Evolutionary conservation across 345 rosid species (phyloP).

Genomic region (Linum usitatissimum): DNA sequence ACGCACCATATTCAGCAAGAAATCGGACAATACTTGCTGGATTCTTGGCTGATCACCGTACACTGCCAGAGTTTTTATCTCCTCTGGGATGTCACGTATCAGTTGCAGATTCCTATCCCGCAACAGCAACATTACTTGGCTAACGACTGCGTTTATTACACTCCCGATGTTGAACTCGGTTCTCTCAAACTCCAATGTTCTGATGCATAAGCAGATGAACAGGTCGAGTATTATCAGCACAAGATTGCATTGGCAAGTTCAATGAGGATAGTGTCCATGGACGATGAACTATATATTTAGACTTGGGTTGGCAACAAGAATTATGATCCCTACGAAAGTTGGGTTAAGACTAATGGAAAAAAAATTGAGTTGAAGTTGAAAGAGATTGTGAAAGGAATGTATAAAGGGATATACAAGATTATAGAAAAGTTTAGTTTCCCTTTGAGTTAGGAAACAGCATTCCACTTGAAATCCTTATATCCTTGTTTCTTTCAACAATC

Average conservation of each 20-base stretch:
- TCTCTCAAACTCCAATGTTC: constrained; percentile 72
- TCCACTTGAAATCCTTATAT: too few relatives aligned
- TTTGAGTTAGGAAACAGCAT: too few relatives aligned
- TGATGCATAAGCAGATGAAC: constrained; percentile 23
- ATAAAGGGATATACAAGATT: too few relatives aligned
- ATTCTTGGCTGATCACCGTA: constrained; percentile 86
- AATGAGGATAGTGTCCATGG: too few relatives aligned
- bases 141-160: constrained; percentile 85
- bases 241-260: not conserved
- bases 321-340: too few relatives aligned
- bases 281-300: too few relatives aligned
- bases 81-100: constrained; percentile 93
- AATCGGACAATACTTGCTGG: constrained; percentile 86
- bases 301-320: too few relatives aligned
- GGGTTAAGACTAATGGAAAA: too few relatives aligned
- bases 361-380: too few relatives aligned
- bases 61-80: constrained; percentile 64
- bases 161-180: constrained; percentile 70
- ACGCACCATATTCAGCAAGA: constrained; percentile 72
- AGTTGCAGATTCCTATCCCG: constrained; percentile 74
- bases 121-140: constrained; percentile 78
- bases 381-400: too few relatives aligned
- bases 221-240: not conserved
- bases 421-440: too few relatives aligned
- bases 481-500: too few relatives aligned